Evolutionary conservation across 176 grass and related monocot species (phyloP), one percentile per base, ranked within the genome.

Genomic region (Oryza brachyantha): DNA sequence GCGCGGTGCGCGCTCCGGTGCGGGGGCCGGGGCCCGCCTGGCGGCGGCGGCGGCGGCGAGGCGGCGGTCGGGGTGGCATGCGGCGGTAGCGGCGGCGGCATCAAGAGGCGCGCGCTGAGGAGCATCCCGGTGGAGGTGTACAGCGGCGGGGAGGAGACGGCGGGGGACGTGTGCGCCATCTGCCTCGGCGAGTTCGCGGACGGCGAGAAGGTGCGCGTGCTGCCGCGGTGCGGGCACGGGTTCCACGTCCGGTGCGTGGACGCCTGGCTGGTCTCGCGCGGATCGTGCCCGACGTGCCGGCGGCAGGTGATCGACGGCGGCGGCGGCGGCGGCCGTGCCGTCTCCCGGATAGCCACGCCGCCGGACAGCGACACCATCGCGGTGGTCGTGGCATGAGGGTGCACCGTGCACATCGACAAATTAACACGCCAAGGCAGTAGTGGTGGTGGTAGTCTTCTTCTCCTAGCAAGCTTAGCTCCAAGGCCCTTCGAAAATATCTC

Each of bases 191-290:
- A 97, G 83, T 97, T 90, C 84, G 73, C 83, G 28, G 90, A 84
- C 81, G 88, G 88, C 74, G 90, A 93, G 73, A 90, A 90, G 80
- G 82, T 88, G 75, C 83, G 93, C 61, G 90, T 97, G 76, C 81
- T 93, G 46, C 93, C 93, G 26, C 68, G 71, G 75, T 97, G 93
- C 73, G 57, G 64, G 32, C 93, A 97, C 84, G 79, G 80, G 9
- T 97, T 97, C 74, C 93, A 93, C 78, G 83, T 88, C 75, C 68
- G 73, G 8, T 97, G 93, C 83, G 86, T 97, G 12, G 93, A 97
- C 85, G 85, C 42, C 8, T 97, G 93, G 93, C 63, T 97, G 19
- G 68, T 82, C 16, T 90, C 85, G 13, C 88, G 88, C 19, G 88
- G 85, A 41, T 93, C 93, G 1, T 97, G 93, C 81, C 93, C 90